Evolutionary conservation across 306 rosid genomes (phyloP).

Genomic region (Canavalia ensiformis): DNA sequence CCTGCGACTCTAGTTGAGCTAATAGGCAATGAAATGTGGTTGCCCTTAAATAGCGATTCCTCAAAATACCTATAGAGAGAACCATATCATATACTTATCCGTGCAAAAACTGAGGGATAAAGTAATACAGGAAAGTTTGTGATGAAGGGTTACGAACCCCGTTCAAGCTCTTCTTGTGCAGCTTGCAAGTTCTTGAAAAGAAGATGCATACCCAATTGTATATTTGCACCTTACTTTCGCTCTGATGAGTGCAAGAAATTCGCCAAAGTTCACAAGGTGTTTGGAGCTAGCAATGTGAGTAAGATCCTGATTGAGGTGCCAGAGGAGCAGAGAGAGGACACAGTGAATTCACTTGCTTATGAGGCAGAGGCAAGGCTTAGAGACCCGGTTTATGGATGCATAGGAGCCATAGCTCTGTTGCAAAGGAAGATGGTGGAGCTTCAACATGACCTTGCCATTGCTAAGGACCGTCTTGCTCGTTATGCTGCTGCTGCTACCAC

Average conservation of each 20-base stretch:
- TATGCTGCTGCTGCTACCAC: slow-evolving; percentile 36
- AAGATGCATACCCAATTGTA: slow-evolving; percentile 79
- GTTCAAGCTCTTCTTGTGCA: slow-evolving; percentile 91
- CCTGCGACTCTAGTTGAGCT: slow-evolving; percentile 48
- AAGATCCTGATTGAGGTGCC: slow-evolving; percentile 88
- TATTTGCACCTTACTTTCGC: slow-evolving; percentile 88
- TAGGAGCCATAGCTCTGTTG: slow-evolving; percentile 81
- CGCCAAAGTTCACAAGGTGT: slow-evolving; percentile 92
- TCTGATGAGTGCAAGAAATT: slow-evolving; percentile 85
- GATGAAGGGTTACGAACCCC: slow-evolving; percentile 78
- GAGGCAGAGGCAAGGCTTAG: slow-evolving; percentile 87
- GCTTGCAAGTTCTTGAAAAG: slow-evolving; percentile 91
- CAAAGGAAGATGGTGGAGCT: slow-evolving; percentile 81
- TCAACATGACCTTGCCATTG: slow-evolving; percentile 79
- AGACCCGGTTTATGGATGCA: slow-evolving; percentile 96
- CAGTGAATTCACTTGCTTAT: slow-evolving; percentile 83
- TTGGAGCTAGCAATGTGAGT: slow-evolving; percentile 98
- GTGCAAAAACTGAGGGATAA: background rate
- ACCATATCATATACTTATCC: slow-evolving; percentile 9
- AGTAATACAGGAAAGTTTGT: slow-evolving; percentile 2
- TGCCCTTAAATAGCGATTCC: slow-evolving; percentile 37
- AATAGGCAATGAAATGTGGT: slow-evolving; percentile 35
- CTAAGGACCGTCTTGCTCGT: slow-evolving; percentile 83
- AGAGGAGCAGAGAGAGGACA: slow-evolving; percentile 82
- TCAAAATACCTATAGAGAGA: slow-evolving; percentile 25